Evolutionary conservation across 2,329 filamentous ascomycete genomes (phyloP).

Genomic region (Alternaria brassicicola): DNA sequence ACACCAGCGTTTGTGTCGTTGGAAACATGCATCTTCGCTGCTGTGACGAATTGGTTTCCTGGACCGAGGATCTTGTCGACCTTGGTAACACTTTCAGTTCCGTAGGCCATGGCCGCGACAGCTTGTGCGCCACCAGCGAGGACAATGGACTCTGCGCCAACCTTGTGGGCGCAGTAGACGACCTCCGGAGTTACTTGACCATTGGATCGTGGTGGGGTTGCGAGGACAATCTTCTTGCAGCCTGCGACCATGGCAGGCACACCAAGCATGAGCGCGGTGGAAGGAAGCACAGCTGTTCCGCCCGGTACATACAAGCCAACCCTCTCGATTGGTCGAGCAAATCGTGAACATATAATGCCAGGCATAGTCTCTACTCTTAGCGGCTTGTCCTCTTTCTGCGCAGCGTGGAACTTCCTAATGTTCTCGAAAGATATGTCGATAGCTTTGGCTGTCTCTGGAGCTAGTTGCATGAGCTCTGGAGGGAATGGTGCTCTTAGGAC

Average conservation of each 20-base stretch:
- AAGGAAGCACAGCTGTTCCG: constrained; percentile 94
- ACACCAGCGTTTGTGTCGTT: constrained; percentile 97
- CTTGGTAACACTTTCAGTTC: constrained; percentile 90
- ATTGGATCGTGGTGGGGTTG: constrained; percentile 86
- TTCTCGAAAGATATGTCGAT: constrained; percentile 95
- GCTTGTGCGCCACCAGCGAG: constrained; percentile 95
- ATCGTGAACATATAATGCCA: constrained; percentile 91
- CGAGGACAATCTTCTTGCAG: constrained; percentile 92
- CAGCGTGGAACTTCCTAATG: constrained; percentile 90
- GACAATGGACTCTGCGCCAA: constrained; percentile 94
- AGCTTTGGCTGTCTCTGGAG: constrained; percentile 83
- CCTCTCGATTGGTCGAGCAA: constrained; percentile 87
- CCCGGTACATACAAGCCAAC: constrained; percentile 97
- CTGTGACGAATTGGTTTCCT: constrained; percentile 97
- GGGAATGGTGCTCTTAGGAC: constrained; percentile 91
- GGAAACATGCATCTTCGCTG: constrained; percentile 96
- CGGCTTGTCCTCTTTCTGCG: constrained; percentile 82
- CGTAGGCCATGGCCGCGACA: constrained; percentile 95
- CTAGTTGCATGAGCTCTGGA: constrained; percentile 80
- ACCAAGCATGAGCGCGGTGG: constrained; percentile 95
- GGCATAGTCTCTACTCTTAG: constrained; percentile 96
- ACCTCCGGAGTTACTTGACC: constrained; percentile 95
- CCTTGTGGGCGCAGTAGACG: constrained; percentile 95
- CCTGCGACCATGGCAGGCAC: constrained; percentile 97
- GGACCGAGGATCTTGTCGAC: constrained; percentile 99